Percentiles rank a stretch among this genome's conserved stretches.
Conservation (phyloP, 2,329 filamentous ascomycete species). For the Thielaviopsis musarum region DNA sequence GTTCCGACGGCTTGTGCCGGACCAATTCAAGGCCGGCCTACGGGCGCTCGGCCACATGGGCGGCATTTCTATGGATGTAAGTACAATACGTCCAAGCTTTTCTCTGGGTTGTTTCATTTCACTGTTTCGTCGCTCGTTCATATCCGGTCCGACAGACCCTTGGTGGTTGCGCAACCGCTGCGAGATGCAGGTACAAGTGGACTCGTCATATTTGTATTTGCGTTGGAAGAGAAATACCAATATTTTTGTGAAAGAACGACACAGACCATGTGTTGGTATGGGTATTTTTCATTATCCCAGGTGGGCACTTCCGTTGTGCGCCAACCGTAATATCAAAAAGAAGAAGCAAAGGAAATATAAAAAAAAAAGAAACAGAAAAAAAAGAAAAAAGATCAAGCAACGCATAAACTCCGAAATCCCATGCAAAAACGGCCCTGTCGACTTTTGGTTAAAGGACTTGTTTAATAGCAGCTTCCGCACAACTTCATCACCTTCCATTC, state of each 20-base stretch:
- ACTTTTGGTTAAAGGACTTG: neutral
- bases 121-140: neutral
- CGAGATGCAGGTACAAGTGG: too few relatives aligned
- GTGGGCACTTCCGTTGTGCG: neutral
- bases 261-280: neutral
- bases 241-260: neutral
- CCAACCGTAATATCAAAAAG: slow-evolving; percentile 15
- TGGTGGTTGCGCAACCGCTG: too few relatives aligned
- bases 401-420: neutral
- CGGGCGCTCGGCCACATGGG: slow-evolving; percentile 47
- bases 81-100: slow-evolving; percentile 21
- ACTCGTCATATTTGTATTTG: too few relatives aligned
- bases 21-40: slow-evolving; percentile 44
- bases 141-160: slow-evolving; percentile 11
- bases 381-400: slow-evolving; percentile 3
- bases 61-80: slow-evolving; percentile 60
- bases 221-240: neutral
- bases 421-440: neutral
- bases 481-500: too few relatives aligned
- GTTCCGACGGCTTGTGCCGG: slow-evolving; percentile 53
- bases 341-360: neutral
- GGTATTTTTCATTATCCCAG: neutral
- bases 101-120: too few relatives aligned
- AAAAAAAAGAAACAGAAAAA: neutral
- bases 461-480: neutral